Base-by-base conservation (phyloP, 768 basidiomycete species). In the Tricholoma furcatifolium region DNA sequence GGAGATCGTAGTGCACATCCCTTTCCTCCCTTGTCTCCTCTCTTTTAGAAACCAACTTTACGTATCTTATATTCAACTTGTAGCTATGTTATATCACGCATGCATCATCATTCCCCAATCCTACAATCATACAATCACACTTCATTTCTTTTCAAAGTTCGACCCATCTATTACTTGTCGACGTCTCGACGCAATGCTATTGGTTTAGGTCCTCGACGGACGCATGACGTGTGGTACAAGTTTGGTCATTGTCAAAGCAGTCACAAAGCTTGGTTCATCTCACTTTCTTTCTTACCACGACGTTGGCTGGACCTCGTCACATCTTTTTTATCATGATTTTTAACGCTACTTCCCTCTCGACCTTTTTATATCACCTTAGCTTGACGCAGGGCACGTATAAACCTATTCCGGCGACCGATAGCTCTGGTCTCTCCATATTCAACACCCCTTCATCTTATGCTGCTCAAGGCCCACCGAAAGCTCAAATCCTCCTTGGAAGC, bases 1-100 rank as follows among this genome's bases (percentile, higher is more conserved):
- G 59, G 63, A 70, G 70, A 75, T 72, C 66, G 75, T 75, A 77
- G 78, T 71, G 73, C 74, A 74, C 74, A 70, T 68, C 73, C 72
- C 62, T 65, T 65, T 65, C 64, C 69, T 66, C 62, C 63, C 64
- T 60, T 56, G 59, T 61, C 50, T 40, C 45, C 51, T 51, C 54
- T 48, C 48, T 23, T 59, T 60, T 59, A 40, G 45, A 43, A 50
- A 42, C 45, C 52, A 54, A 60, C 62, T 60, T 61, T 63, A 63
- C 56, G 34, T 62, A 66, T 63, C 50, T 65, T 70, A 66, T 63
- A 62, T 59, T 61, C 55, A 47, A 47, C 46, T 58, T 63, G 60
- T 68, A 65, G 58, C 55, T 51, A 59, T 55, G 50, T 58, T 61
- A 57, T 62, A 59, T 62, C 52, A 65, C 55, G 67, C 74, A 74